Percentiles rank a stretch among this genome's conserved stretches.
Conservation (phyloP, 2,329 filamentous ascomycete species). For the Ilyonectria robusta region DNA sequence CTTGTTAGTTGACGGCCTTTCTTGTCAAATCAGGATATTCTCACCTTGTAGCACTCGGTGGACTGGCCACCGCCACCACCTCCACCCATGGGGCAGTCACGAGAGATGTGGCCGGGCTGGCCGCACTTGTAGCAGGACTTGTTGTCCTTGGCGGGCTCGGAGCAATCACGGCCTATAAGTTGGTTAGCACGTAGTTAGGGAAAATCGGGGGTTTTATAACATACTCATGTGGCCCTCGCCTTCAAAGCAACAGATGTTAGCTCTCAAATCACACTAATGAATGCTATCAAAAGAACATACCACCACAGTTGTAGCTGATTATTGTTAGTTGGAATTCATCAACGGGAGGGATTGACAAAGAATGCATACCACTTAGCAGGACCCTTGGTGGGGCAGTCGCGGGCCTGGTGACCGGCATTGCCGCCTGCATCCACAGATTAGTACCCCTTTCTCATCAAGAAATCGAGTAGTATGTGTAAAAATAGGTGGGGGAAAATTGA, state of each 20-base stretch:
- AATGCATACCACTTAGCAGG: conserved; percentile 82
- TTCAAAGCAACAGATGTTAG: conserved; percentile 49
- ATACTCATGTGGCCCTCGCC: conserved; percentile 84
- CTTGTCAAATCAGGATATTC: conserved; percentile 19
- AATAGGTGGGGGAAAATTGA: not conserved
- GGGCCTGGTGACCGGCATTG: conserved; percentile 83
- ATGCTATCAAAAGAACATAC: conserved; percentile 61
- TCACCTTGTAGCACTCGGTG: conserved; percentile 91
- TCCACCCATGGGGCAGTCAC: conserved; percentile 79
- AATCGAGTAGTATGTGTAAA: conserved; percentile 8
- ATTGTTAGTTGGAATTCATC: conserved; percentile 33
- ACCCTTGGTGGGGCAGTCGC: conserved; percentile 88
- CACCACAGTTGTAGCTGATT: conserved; percentile 83
- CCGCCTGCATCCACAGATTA: conserved; percentile 69
- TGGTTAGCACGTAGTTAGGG: conserved; percentile 28
- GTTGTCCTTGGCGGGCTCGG: conserved; percentile 88
- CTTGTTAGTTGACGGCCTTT: conserved; percentile 25
- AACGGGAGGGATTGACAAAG: not conserved
- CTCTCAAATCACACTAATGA: conserved; percentile 18
- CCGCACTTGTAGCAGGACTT: conserved; percentile 85
- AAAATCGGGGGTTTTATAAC: conserved; percentile 49
- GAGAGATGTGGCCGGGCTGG: conserved; percentile 89
- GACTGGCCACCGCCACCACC: conserved; percentile 62
- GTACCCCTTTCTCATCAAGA: conserved; percentile 19
- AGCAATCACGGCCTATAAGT: conserved; percentile 88